Conservation (phyloP, 2,329 filamentous ascomycete genomes). For the Hymenoscyphus infarciens region DNA sequence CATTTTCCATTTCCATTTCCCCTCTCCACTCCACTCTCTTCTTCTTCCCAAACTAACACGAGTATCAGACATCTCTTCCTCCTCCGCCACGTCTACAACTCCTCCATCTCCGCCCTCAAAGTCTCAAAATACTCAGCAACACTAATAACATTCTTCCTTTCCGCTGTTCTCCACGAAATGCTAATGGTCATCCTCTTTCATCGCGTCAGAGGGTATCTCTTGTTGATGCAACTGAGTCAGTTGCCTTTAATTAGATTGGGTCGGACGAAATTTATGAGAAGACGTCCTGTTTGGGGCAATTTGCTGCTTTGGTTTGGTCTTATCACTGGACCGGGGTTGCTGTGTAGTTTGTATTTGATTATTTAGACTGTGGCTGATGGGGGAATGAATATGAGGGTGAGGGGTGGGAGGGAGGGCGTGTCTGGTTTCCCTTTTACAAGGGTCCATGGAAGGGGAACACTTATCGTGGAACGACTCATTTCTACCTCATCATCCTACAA, state of each 20-base stretch:
- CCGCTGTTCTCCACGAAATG: slow-evolving; percentile 66
- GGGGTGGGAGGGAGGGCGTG: too few relatives aligned
- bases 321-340: slow-evolving; percentile 61
- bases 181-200: slow-evolving; percentile 80
- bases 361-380: too few relatives aligned
- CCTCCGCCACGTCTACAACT: slow-evolving; percentile 75
- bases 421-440: too few relatives aligned
- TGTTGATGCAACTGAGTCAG: slow-evolving; percentile 71
- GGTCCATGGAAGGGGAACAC: too few relatives aligned
- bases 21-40: neutral
- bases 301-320: slow-evolving; percentile 75
- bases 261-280: slow-evolving; percentile 62
- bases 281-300: slow-evolving; percentile 63
- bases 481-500: too few relatives aligned
- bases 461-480: too few relatives aligned
- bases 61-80: slow-evolving; percentile 60
- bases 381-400: too few relatives aligned
- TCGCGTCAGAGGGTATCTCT: slow-evolving; percentile 70
- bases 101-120: slow-evolving; percentile 68
- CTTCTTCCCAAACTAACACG: neutral
- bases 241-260: slow-evolving; percentile 66
- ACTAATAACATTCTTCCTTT: slow-evolving; percentile 71
- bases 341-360: slow-evolving; percentile 59
- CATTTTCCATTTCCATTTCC: neutral
- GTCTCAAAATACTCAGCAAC: slow-evolving; percentile 69